These are phyloP conservation scores for Tetrapyrgos nigripes DNA, from an alignment of 1,284 basidiomycete species.

Conservation along the genomic window DNA sequence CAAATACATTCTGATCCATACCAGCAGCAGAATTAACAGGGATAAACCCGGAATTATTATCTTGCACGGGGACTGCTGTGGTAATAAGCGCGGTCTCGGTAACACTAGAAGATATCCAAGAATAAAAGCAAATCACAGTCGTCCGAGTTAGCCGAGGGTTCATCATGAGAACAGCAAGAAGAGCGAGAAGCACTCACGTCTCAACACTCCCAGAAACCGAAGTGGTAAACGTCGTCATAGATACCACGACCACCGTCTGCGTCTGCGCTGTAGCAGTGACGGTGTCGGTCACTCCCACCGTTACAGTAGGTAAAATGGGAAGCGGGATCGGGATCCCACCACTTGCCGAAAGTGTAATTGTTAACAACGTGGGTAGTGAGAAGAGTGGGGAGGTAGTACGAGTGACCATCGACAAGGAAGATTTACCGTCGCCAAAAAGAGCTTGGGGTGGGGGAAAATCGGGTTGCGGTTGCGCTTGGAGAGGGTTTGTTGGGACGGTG, in stretches of 20 bases:
- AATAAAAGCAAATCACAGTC: neutral
- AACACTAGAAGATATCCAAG: conserved; percentile 5
- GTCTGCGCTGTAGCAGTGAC: conserved; percentile 15
- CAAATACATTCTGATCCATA: neutral
- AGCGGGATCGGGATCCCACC: conserved; percentile 19
- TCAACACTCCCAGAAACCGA: conserved; percentile 19
- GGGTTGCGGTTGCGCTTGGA: conserved; percentile 45
- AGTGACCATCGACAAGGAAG: neutral
- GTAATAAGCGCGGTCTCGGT: conserved; percentile 14
- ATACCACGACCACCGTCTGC: conserved; percentile 20
- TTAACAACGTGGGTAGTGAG: conserved; percentile 16
- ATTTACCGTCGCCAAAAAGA: neutral
- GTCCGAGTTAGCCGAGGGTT: too few relatives aligned
- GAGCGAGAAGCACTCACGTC: conserved; percentile 18
- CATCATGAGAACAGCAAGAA: neutral
- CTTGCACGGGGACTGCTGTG: conserved; percentile 21
- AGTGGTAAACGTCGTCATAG: conserved; percentile 24
- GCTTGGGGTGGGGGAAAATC: conserved; percentile 30
- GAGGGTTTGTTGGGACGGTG: conserved; percentile 31
- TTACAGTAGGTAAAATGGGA: conserved; percentile 15
- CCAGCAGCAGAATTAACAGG: conserved; percentile 31
- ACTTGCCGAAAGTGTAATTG: conserved; percentile 21
- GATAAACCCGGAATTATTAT: conserved; percentile 33
- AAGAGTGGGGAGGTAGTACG: neutral
- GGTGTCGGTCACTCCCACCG: conserved; percentile 18